A percentile compares a stretch with the other conserved stretches of the same genome.
phyloP scores from a whole-genome alignment of 805 yeast genomes.

The Wickerhamomyces canadensis region DNA sequence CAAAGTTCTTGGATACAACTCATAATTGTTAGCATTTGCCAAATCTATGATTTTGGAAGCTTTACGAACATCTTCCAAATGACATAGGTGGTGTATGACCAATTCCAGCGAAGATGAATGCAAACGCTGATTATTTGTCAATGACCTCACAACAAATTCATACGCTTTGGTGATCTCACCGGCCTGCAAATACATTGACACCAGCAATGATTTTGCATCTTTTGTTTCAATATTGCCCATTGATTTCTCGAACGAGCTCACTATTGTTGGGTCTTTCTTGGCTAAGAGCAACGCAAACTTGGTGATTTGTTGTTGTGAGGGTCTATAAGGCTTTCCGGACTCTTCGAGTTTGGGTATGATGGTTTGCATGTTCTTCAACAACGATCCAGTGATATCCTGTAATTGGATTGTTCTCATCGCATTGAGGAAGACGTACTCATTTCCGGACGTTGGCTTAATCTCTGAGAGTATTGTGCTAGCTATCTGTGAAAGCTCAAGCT shows the following conservation, averaged over 20 bases:
- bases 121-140: neutral
- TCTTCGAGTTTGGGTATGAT: neutral
- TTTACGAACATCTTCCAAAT: conserved; percentile 3
- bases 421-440: neutral
- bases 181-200: conserved; percentile 6
- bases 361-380: neutral
- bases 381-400: conserved; percentile 1
- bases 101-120: conserved; percentile 9
- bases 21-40: conserved; percentile 1
- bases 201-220: conserved; percentile 3
- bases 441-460: conserved; percentile 1
- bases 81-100: conserved; percentile 8
- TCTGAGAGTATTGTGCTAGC: neutral
- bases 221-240: neutral
- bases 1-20: conserved; percentile 13
- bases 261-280: neutral
- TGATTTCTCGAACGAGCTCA: neutral
- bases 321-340: neutral
- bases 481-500: neutral
- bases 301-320: neutral
- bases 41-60: conserved; percentile 6
- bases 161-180: conserved; percentile 7
- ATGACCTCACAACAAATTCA: neutral
- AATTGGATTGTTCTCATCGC: neutral
- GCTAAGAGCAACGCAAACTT: neutral